Evolutionary conservation across 305 asterid species (phyloP), one percentile per base, ranked within the genome.

Genomic region (Solanum hybrid): DNA sequence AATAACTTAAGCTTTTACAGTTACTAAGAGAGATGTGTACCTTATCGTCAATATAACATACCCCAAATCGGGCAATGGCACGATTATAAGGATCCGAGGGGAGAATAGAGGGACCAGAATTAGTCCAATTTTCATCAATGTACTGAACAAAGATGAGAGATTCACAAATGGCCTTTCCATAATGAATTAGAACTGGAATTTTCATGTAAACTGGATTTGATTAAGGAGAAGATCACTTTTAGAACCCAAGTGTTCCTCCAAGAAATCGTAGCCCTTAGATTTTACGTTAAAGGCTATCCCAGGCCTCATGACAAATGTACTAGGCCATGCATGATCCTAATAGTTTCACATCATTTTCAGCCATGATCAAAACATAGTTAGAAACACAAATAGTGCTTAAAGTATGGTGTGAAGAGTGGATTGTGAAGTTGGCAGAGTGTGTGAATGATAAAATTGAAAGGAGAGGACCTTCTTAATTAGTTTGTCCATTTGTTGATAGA

Each of bases 191-290:
- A 90, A 95, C 95, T 12, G 94, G 97, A 51, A 94, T 86, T 89
- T 92, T 92, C 91, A 93, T 92, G 93, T 94, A 83, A 90, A 94
- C 87, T 9, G 96, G 97, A 87, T 94, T 95, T 34, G 94, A 92
- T 76, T 90, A 5, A 95, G 91, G 1, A 94, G 94, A 73, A 94
- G 92, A 3, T 94, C 95, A 57, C 93, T 92, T 34, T 93, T 94
- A 42, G 91, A 11, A 11, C 89, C 86, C 12, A 51, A 35, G 37
- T 35, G 42, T 37, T 37, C 42, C 42, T 37, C 40, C 11, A 9
- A 37, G 40, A 37, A 37, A 37, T 37, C 40, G 40, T 37, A 37
- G 40, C 40, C 40, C 40, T 37, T 37, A 37, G 40, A 37, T 37
- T 37, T 37, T 37, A 37, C 40, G 40, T 37, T 37, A 37, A 37